phyloP scores from a whole-genome alignment of 2,329 filamentous ascomycete genomes.

The Alternaria novae-zelandiae region DNA sequence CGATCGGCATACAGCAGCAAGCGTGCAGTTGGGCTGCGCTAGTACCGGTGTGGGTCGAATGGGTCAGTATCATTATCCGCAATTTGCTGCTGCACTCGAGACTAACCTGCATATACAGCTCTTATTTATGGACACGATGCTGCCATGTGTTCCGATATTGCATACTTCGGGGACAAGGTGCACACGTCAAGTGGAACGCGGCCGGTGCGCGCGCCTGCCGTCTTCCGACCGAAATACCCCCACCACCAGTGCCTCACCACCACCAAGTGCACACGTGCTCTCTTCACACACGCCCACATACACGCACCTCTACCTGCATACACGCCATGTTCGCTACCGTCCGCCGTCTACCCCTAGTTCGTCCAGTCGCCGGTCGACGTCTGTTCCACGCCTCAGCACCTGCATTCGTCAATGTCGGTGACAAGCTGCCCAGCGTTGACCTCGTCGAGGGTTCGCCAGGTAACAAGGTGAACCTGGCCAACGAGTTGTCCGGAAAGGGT shows the following conservation, averaged over 20 bases:
- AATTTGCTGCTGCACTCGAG: neutral
- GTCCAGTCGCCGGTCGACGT: constrained; percentile 28
- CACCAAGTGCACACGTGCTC: constrained; percentile 1
- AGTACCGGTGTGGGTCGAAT: constrained; percentile 1
- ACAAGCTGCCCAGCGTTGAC: constrained; percentile 77
- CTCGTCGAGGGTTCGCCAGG: constrained; percentile 86
- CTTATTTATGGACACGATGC: neutral
- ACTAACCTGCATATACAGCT: neutral
- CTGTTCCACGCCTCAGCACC: constrained; percentile 70
- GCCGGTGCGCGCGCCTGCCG: constrained; percentile 10
- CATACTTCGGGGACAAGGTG: neutral
- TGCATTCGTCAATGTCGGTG: constrained; percentile 75
- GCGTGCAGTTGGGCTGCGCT: constrained; percentile 2
- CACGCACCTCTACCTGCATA: constrained; percentile 14
- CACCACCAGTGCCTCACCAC: constrained; percentile 10
- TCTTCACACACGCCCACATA: neutral
- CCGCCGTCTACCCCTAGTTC: constrained; percentile 35
- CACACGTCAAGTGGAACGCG: neutral
- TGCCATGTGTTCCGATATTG: neutral
- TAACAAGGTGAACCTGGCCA: constrained; percentile 86
- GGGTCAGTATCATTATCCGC: constrained; percentile 6
- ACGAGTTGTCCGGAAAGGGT: constrained; percentile 76
- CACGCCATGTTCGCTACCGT: constrained; percentile 35
- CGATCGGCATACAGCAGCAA: constrained; percentile 15
- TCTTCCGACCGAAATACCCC: constrained; percentile 2